phyloP scores from a whole-genome alignment of 495 filamentous ascomycete species.

The Penicillium simplicissimum region DNA sequence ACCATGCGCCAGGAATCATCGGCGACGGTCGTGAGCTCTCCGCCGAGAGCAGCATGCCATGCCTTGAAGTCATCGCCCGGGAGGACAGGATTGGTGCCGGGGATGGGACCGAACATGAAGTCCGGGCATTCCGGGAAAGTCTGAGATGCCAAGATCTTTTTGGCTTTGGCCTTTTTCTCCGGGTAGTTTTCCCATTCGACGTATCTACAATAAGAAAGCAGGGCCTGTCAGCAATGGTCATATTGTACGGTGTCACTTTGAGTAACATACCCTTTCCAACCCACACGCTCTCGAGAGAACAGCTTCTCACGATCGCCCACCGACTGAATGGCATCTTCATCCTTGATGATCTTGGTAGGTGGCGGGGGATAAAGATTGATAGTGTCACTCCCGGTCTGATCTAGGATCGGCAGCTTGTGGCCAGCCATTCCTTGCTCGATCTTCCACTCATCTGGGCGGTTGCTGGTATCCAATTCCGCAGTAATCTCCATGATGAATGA shows the following conservation, averaged over 20 bases:
- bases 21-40: slow-evolving; percentile 46
- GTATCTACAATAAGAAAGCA: slow-evolving; percentile 34
- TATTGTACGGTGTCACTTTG: neutral
- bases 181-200: slow-evolving; percentile 72
- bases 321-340: slow-evolving; percentile 36
- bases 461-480: slow-evolving; percentile 19
- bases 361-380: slow-evolving; percentile 23
- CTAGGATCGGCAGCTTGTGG: slow-evolving; percentile 48
- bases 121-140: slow-evolving; percentile 59
- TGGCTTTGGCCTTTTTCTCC: slow-evolving; percentile 59
- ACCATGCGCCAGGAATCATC: slow-evolving; percentile 61
- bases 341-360: slow-evolving; percentile 28
- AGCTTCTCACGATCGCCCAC: slow-evolving; percentile 38
- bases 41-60: slow-evolving; percentile 63
- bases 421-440: slow-evolving; percentile 53
- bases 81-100: slow-evolving; percentile 62
- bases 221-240: neutral
- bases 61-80: slow-evolving; percentile 63
- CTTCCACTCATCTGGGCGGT: slow-evolving; percentile 55
- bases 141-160: slow-evolving; percentile 56
- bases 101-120: slow-evolving; percentile 59
- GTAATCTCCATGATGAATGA: slow-evolving; percentile 11
- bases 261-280: slow-evolving; percentile 37
- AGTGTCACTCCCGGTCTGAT: slow-evolving; percentile 40
- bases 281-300: slow-evolving; percentile 35